Evolutionary conservation across 2,329 filamentous ascomycete genomes (phyloP).

Genomic region (Sclerotinia glacialis): DNA sequence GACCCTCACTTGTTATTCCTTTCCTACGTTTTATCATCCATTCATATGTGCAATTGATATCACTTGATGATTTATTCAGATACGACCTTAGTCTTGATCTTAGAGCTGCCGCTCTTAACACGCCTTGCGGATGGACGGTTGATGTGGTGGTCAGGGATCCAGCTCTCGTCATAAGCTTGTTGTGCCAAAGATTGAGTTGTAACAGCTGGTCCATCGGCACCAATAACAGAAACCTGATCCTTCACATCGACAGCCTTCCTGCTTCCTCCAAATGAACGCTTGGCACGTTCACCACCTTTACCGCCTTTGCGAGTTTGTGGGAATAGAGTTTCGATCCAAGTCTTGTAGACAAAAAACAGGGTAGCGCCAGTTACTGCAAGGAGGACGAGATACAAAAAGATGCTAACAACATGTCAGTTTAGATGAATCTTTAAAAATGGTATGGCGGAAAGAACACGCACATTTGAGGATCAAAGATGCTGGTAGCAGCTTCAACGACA

Average conservation of each 20-base stretch:
- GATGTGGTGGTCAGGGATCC: constrained; percentile 62
- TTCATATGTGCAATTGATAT: constrained; percentile 1
- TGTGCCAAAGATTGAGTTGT: constrained; percentile 36
- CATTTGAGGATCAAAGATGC: constrained; percentile 94
- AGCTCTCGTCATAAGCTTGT: constrained; percentile 40
- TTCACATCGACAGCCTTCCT: constrained; percentile 62
- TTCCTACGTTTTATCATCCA: constrained; percentile 7
- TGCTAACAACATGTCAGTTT: constrained; percentile 52
- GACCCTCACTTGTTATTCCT: background rate
- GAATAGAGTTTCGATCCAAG: constrained; percentile 95
- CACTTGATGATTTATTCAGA: constrained; percentile 6
- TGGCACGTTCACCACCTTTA: constrained; percentile 46
- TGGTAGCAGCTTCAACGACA: constrained; percentile 86
- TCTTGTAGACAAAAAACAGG: constrained; percentile 96
- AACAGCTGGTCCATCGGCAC: constrained; percentile 48
- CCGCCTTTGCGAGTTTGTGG: constrained; percentile 70
- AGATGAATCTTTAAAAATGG: background rate
- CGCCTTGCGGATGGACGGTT: constrained; percentile 74
- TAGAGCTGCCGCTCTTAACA: constrained; percentile 53
- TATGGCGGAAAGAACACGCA: background rate
- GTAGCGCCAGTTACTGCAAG: constrained; percentile 72
- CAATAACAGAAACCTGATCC: constrained; percentile 61
- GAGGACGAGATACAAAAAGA: constrained; percentile 97
- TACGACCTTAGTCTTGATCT: constrained; percentile 30
- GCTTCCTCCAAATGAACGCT: constrained; percentile 56